These are phyloP conservation scores for Colletotrichum acutatum DNA, from an alignment of 2,329 filamentous ascomycete species.

Conservation along the genomic window DNA sequence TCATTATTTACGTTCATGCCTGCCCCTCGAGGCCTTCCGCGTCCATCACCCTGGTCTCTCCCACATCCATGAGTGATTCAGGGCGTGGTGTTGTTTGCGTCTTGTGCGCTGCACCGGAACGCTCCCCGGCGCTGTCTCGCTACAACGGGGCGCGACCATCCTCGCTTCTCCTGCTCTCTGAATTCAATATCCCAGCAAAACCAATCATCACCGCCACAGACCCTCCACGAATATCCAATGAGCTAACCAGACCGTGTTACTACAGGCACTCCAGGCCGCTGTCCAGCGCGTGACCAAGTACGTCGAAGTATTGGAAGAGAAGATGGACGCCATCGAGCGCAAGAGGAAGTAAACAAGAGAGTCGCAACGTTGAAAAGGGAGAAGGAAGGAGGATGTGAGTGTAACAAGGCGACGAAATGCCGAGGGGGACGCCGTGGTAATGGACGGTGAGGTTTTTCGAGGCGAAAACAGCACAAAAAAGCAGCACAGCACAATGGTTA, in stretches of 20 bases:
- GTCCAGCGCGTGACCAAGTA: conserved; percentile 89
- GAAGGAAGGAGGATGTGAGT: background rate
- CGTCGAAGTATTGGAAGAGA: conserved; percentile 83
- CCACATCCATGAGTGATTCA: conserved; percentile 15
- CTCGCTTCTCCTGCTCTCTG: background rate
- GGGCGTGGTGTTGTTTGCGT: background rate
- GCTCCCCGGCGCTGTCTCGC: background rate
- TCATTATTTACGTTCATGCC: conserved; percentile 41
- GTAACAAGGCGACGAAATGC: background rate
- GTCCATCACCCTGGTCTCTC: background rate
- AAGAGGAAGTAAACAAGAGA: conserved; percentile 70
- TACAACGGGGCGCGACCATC: conserved; percentile 2
- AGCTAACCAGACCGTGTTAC: conserved; percentile 1
- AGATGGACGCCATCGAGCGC: conserved; percentile 72
- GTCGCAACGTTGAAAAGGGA: background rate
- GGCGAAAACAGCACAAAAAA: conserved; percentile 27
- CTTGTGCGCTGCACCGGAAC: conserved; percentile 2
- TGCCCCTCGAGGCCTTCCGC: background rate
- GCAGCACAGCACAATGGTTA: conserved; percentile 26
- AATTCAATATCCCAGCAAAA: background rate
- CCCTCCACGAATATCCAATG: conserved; percentile 1
- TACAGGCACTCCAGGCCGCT: conserved; percentile 84
- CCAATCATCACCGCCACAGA: background rate
- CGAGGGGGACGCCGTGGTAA: conserved; percentile 7
- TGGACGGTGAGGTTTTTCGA: background rate